Percentiles rank a stretch among this genome's conserved stretches.
phyloP scores from a whole-genome alignment of 306 rosid species.

The Canavalia gladiata region DNA sequence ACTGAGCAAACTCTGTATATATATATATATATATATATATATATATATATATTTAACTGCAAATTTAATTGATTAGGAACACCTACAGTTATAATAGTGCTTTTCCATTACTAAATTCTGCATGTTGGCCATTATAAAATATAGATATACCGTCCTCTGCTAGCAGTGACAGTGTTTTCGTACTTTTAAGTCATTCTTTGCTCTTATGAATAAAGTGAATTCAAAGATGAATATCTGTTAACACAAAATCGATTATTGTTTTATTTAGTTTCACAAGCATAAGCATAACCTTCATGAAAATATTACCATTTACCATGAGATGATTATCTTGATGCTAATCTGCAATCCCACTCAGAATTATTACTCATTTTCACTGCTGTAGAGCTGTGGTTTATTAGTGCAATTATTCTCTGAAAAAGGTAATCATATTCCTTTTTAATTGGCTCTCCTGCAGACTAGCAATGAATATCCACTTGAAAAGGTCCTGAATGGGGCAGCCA shows the following conservation, averaged over 20 bases:
- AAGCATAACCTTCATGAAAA: conserved; percentile 17
- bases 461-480: conserved; percentile 69
- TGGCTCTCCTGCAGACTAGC: conserved; percentile 54
- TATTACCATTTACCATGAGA: conserved; percentile 27
- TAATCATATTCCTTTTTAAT: conserved; percentile 31
- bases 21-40: not conserved
- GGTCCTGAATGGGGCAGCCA: conserved; percentile 77
- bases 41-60: not conserved
- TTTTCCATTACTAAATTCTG: conserved; percentile 20
- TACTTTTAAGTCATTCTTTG: not conserved
- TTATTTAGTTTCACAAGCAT: conserved; percentile 11
- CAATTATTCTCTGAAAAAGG: conserved; percentile 28
- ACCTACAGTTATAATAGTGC: not conserved
- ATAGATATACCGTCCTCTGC: conserved; percentile 23
- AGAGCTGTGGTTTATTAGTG: conserved; percentile 25
- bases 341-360: conserved; percentile 39
- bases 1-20: not conserved
- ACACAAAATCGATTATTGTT: conserved; percentile 7
- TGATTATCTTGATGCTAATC: conserved; percentile 28
- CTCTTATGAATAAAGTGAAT: conserved; percentile 19
- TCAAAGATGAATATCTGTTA: not conserved
- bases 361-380: conserved; percentile 41
- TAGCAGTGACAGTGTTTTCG: conserved; percentile 10
- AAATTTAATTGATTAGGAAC: not conserved
- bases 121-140: conserved; percentile 29